phyloP scores from a whole-genome alignment of 1,284 basidiomycete species.

The Dichomitus squalens region DNA sequence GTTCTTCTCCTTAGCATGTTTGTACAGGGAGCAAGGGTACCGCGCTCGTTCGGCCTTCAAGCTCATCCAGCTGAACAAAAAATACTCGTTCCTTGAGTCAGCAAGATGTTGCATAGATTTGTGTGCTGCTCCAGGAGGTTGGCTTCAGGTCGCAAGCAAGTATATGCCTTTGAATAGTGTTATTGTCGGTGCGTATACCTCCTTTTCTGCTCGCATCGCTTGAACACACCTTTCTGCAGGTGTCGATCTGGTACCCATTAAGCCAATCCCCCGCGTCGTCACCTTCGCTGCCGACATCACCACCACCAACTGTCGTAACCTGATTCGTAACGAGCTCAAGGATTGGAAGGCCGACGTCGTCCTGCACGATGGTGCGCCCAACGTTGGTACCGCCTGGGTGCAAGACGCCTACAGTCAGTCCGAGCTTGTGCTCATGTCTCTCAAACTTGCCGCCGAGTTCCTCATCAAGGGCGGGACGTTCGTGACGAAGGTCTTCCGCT shows the following conservation, averaged over 20 bases:
- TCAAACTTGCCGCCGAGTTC: conserved; percentile 97
- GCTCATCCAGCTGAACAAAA: conserved; percentile 98
- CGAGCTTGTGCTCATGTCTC: conserved; percentile 94
- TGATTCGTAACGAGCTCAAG: conserved; percentile 88
- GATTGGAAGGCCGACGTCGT: conserved; percentile 99
- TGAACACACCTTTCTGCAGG: conserved; percentile 43
- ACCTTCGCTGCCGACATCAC: conserved; percentile 98
- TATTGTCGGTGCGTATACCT: conserved; percentile 77
- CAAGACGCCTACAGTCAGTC: conserved; percentile 99
- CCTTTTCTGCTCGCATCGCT: conserved; percentile 13
- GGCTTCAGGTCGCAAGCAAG: conserved; percentile 98
- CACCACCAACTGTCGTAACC: conserved; percentile 86
- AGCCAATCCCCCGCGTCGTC: conserved; percentile 91
- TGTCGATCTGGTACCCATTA: conserved; percentile 96
- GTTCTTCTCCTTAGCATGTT: background rate
- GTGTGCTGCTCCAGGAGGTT: conserved; percentile 98
- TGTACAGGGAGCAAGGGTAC: conserved; percentile 91
- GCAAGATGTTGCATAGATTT: conserved; percentile 97
- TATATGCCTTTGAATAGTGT: conserved; percentile 96
- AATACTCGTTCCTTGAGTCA: conserved; percentile 90
- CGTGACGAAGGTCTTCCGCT: conserved; percentile 98
- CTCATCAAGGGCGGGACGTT: conserved; percentile 93
- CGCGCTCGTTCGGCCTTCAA: conserved; percentile 99
- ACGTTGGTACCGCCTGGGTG: conserved; percentile 99
- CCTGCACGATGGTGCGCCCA: conserved; percentile 99